Evolutionary conservation across 345 rosid species (phyloP), one percentile per base, ranked within the genome.

Genomic region (Aurinia saxatilis): DNA sequence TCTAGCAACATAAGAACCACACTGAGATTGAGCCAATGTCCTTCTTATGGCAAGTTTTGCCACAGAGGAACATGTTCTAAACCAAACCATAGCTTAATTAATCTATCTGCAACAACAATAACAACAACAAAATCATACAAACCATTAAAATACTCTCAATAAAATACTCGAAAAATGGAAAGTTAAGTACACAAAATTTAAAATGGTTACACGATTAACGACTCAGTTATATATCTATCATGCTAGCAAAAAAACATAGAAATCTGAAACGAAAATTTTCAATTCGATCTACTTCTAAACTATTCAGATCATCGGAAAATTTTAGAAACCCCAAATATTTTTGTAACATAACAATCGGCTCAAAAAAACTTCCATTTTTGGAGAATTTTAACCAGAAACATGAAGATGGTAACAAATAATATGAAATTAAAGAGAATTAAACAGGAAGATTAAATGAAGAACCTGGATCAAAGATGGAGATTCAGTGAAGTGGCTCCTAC

Each of bases 31-130:
- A 54, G 83, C 70, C 36, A 88, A 47, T 41, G 85, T 76, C 73
- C 83, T 88, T 67, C 75, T 73, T 40, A 88, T 77, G 46, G 92
- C 86, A 74, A 72, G 83, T 73, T 72, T 83, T 50, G 87, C 84
- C 40, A 85, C 40, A 55, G 76, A 62, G 36, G 90, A 77, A 49
- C 88, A 76, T 49, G 67, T 83, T 79, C 92, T 79, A 71, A 88
- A 79, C 96, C 87, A 83, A 50, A 70, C 72, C 96, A 88, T 88
- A 23, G 55, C 70, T 71, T n/a, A n/a, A n/a, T 56, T 8, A 11
- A 40, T 35, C 45, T 65, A 47, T 56, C 3, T 14, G n/a, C 12
- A 39, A 16, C 23, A 37, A 47, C 42, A n/a, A 4, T 4, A 21
- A 21, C 25, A 21, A 21, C 25, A 21, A 21, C 2, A 27, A 29